Evolutionary conservation across 768 basidiomycete species (phyloP), one percentile per base, ranked within the genome.

Genomic region (Aureoboletus auriporus): DNA sequence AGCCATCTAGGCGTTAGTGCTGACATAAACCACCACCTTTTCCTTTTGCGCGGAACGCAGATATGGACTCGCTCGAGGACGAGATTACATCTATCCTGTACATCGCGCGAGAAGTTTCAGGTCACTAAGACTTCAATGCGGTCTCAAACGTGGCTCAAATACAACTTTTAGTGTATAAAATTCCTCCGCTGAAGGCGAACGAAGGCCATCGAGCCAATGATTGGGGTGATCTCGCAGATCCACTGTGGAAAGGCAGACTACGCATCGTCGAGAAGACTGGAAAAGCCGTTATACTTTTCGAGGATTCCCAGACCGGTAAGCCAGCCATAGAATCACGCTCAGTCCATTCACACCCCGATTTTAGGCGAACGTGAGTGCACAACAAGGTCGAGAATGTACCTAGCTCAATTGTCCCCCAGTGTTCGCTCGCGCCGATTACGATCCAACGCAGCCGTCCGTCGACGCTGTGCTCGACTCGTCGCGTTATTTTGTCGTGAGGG

Each of bases 381-480:
- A n/a, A 43, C 42, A 39, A 35, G 39, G 34, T 62, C 44, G 30
- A 41, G 53, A 35, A 52, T 39, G 49, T n/a, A 41, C 47, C 14
- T 29, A 16, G 39, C 40, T 50, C 52, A 45, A 35, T n/a, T 26
- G 12, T 47, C 38, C 44, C 51, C 33, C 66, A 89, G 90, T 89
- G 47, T 97, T 97, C 71, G 94, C 94, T 37, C 84, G 80, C 55
- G 83, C 92, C 13, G 80, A 80, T 38, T 97, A 96, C 61, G 85
- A 89, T 60, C 75, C 83, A 13, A 69, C 78, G 38, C 83, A 82
- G 49, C 89, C 91, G 5, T 84, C 80, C 27, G 89, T 97, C n/a
- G 93, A 97, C 56, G 87, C 90, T n/a, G 93, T 94, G 13, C 75
- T 96, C 26, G 93, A 97, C 65, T 94, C 92, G 1, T 94, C 93